Evolutionary conservation across 2,329 filamentous ascomycete genomes (phyloP).

Genomic region (Aspergillus ruber): DNA sequence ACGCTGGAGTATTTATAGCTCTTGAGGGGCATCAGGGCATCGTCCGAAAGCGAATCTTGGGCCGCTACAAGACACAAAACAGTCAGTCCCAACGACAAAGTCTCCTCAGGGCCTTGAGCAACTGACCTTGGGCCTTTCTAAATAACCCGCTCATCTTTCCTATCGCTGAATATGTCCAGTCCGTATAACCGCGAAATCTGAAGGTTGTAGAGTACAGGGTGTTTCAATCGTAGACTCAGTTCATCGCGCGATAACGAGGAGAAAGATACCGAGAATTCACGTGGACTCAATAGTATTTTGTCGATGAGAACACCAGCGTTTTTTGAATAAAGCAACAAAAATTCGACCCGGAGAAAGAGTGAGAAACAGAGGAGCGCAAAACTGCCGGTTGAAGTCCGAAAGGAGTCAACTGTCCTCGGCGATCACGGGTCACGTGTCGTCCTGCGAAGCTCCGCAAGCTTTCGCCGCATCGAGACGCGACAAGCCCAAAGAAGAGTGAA

Average conservation of each 20-base stretch:
- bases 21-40: constrained; percentile 83
- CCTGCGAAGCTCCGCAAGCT: constrained; percentile 1
- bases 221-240: too few species aligned
- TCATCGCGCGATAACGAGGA: background rate
- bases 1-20: constrained; percentile 97
- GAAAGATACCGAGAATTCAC: background rate
- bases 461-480: constrained; percentile 1
- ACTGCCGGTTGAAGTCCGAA: background rate
- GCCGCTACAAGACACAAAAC: constrained; percentile 21
- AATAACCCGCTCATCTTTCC: constrained; percentile 1
- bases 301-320: too few species aligned
- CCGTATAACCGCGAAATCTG: background rate
- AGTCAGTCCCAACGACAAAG: background rate
- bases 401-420: background rate
- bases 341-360: background rate
- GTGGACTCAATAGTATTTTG: background rate
- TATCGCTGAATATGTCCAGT: background rate
- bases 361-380: background rate
- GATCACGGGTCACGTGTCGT: background rate
- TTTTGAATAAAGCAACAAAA: background rate
- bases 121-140: constrained; percentile 28
- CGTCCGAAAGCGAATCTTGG: constrained; percentile 67
- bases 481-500: background rate
- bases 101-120: background rate
- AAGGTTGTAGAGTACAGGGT: background rate